Evolutionary conservation across 2,329 filamentous ascomycete species (phyloP).

Genomic region (Hymenoscyphus albidus): DNA sequence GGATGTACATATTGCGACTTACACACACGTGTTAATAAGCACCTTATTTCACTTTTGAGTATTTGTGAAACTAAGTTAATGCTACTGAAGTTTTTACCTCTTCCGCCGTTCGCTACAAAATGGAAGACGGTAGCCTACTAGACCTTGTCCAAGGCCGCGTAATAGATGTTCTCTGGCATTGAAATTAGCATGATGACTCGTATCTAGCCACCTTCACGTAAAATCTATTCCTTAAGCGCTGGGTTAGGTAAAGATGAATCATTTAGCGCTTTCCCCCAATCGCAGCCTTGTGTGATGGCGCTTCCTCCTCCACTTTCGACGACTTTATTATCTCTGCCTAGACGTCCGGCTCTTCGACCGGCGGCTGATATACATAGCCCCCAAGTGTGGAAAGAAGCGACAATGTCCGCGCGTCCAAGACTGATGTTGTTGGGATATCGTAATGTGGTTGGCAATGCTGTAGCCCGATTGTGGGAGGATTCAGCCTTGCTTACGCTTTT

Average conservation of each 20-base stretch:
- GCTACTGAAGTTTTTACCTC: too few species aligned
- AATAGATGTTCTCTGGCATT: background rate
- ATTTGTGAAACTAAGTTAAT: too few species aligned
- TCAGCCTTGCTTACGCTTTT: background rate
- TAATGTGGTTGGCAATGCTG: background rate
- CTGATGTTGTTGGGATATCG: background rate
- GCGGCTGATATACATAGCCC: background rate
- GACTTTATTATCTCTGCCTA: background rate
- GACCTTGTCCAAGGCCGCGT: background rate
- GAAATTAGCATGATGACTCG: background rate
- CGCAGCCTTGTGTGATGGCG: background rate
- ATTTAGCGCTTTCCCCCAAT: background rate
- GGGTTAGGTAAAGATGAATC: background rate
- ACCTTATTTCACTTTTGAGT: too few species aligned
- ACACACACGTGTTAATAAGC: too few species aligned
- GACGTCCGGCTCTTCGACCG: background rate
- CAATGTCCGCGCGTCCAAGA: background rate
- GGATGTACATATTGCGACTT: too few species aligned
- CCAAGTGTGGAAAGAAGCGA: background rate
- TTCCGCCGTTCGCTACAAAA: too few species aligned
- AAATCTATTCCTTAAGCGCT: background rate
- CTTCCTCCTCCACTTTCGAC: background rate
- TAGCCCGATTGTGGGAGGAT: background rate
- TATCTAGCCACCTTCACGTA: background rate
- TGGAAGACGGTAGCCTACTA: too few species aligned